A percentile compares a stretch with the other conserved stretches of the same genome.
Conservation (phyloP, 192 early-diverging fungal species). For the Backusella macrospora region DNA sequence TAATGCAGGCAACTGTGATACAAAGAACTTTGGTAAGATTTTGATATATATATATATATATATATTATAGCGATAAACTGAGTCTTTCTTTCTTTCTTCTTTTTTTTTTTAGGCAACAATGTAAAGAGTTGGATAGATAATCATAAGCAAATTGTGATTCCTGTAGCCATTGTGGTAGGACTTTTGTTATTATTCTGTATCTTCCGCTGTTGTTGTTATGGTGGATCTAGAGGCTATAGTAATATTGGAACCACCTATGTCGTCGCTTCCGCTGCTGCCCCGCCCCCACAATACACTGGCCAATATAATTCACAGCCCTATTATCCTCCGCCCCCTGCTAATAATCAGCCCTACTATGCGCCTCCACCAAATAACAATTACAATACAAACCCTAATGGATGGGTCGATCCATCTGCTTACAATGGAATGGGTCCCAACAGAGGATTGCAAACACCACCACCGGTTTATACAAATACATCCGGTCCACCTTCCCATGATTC, state of each 20-base stretch:
- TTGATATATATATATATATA: not conserved
- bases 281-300: not conserved
- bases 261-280: not conserved
- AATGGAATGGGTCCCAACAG: slow-evolving; percentile 9
- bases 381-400: not conserved
- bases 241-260: slow-evolving; percentile 3
- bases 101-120: slow-evolving; percentile 30
- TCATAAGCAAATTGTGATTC: slow-evolving; percentile 50
- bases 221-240: not conserved
- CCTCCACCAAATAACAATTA: not conserved
- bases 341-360: not conserved
- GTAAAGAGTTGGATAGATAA: slow-evolving; percentile 48
- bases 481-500: not conserved
- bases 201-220: slow-evolving; percentile 27
- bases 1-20: slow-evolving; percentile 54
- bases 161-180: slow-evolving; percentile 41
- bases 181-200: slow-evolving; percentile 42
- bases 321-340: slow-evolving; percentile 17
- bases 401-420: slow-evolving; percentile 26
- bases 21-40: slow-evolving; percentile 37
- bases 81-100: not conserved
- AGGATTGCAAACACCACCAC: slow-evolving; percentile 22
- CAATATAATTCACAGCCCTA: not conserved
- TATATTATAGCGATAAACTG: too few species aligned
- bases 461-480: slow-evolving; percentile 19